Evolutionary conservation across 805 yeast species (phyloP), one percentile per base, ranked within the genome.

Genomic region (Wickerhamiella dianesei): DNA sequence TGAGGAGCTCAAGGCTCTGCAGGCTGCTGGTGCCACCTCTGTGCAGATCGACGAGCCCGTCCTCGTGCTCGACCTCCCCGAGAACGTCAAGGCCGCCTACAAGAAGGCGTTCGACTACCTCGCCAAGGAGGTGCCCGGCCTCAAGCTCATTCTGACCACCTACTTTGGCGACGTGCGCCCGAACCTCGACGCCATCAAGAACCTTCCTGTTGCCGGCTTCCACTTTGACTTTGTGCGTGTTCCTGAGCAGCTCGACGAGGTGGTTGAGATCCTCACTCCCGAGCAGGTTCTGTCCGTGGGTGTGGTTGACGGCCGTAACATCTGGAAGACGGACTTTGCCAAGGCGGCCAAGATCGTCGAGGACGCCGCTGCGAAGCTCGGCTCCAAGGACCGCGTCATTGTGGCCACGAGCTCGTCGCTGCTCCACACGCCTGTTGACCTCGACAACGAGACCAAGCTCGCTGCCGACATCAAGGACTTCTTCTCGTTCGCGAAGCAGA

Each of bases 111-210:
- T 77, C 74, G 83, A 79, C 57, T 75, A 68, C 67, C 74, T 89
- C 50, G 77, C 80, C 58, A 71, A 77, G 61, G 70, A 74, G 66
- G 77, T 73, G 60, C 76, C 77, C 56, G 66, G 80, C 60, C 95
- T 95, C 69, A 79, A 82, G 69, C 69, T 92, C 59, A 71, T 81
- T 60, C 69, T 92, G 63, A 76, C 97, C 64, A 73, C 97, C 62
- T 92, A 92, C 80, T 92, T 92, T 68, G 98, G 98, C 76, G 95
- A 94, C 64, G 96, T 85, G 62, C 82, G 87, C 73, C 97, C 97
- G 73, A 92, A 92, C 84, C 72, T 88, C 66, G 73, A 71, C 57
- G 88, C 96, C 59, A 75, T 92, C 72, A 79, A 82, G 75, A 80
- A 76, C 59, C 78, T 92, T 67, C 94, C 96, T 62, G 95, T 92